These are phyloP conservation scores for Crucibulum laeve DNA, from an alignment of 768 basidiomycete genomes.

Conservation along the genomic window DNA sequence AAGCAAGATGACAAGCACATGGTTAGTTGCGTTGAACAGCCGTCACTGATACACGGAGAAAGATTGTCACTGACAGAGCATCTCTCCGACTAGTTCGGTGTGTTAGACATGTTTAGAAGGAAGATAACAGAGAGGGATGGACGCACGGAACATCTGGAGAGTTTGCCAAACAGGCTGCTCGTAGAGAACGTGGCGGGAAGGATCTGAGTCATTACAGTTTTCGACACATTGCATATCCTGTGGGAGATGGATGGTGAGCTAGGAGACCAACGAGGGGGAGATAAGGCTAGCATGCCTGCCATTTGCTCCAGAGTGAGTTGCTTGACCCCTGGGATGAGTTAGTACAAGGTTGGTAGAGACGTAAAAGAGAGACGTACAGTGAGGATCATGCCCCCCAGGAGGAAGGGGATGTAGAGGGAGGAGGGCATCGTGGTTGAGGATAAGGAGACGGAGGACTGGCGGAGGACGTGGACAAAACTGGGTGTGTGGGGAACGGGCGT, in stretches of 20 bases:
- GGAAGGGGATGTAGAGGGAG: conserved; percentile 65
- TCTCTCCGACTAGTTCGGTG: conserved; percentile 75
- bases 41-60: conserved; percentile 2
- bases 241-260: conserved; percentile 3
- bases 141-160: conserved; percentile 84
- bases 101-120: conserved; percentile 18
- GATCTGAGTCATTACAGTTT: conserved; percentile 73
- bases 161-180: conserved; percentile 96
- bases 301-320: conserved; percentile 82
- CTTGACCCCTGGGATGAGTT: conserved; percentile 54
- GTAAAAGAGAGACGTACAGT: conserved; percentile 44
- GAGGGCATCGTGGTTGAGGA: conserved; percentile 50
- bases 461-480: conserved; percentile 11
- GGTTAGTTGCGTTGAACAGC: conserved; percentile 8
- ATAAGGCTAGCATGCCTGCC: conserved; percentile 72
- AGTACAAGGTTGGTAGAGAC: neutral
- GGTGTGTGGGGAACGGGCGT: conserved; percentile 6
- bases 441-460: conserved; percentile 9
- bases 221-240: conserved; percentile 99
- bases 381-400: conserved; percentile 91
- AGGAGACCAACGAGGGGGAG: conserved; percentile 1
- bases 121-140: conserved; percentile 12
- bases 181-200: conserved; percentile 63
- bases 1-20: conserved; percentile 19
- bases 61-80: conserved; percentile 76